phyloP scores from a whole-genome alignment of 2,329 filamentous ascomycete genomes.

The Sporothrix brunneoviolacea region DNA sequence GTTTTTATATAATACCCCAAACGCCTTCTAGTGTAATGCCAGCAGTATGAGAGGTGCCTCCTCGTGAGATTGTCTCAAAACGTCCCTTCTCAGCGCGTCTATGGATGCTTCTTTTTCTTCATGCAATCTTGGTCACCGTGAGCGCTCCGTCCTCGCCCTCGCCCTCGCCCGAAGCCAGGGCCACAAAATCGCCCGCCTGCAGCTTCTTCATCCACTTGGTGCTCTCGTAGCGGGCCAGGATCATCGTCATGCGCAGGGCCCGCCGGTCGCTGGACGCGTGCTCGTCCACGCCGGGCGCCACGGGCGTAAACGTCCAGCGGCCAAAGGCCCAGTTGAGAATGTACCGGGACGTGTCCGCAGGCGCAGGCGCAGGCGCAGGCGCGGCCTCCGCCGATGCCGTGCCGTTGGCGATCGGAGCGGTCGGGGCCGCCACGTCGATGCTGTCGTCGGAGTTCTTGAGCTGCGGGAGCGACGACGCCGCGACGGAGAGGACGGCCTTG shows the following conservation, averaged over 20 bases:
- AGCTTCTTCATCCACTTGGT: slow-evolving; percentile 71
- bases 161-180: slow-evolving; percentile 38
- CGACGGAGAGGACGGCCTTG: slow-evolving; percentile 59
- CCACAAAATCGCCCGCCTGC: slow-evolving; percentile 49
- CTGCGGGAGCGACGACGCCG: slow-evolving; percentile 29
- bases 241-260: slow-evolving; percentile 64
- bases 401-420: not conserved
- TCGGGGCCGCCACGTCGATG: slow-evolving; percentile 22
- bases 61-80: too few species aligned
- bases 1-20: not conserved
- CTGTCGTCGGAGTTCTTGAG: slow-evolving; percentile 43
- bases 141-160: slow-evolving; percentile 41
- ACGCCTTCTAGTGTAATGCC: slow-evolving; percentile 6
- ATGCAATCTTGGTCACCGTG: slow-evolving; percentile 45
- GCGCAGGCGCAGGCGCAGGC: too few species aligned
- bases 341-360: slow-evolving; percentile 54
- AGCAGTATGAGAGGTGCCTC: too few species aligned
- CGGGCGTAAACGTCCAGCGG: slow-evolving; percentile 79
- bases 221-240: slow-evolving; percentile 66
- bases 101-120: too few species aligned
- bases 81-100: too few species aligned
- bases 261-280: slow-evolving; percentile 49
- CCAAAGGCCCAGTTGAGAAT: slow-evolving; percentile 99
- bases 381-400: too few species aligned
- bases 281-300: slow-evolving; percentile 36